A percentile compares a stretch with the other conserved stretches of the same genome.
Conservation (phyloP, 129 eudicot genomes). For the Sambucus nigra region DNA sequence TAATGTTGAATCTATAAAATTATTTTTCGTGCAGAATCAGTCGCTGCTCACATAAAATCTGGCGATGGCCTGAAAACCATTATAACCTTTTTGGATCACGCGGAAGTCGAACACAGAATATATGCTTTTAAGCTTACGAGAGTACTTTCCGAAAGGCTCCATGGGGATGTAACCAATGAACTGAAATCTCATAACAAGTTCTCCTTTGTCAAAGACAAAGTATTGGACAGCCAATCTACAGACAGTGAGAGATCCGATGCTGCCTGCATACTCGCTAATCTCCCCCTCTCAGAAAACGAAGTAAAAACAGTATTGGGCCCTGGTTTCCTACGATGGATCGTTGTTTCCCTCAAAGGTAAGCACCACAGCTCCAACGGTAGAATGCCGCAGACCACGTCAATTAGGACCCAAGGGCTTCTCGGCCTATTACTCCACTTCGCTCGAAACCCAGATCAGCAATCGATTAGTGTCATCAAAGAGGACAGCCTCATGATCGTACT, state of each 20-base stretch:
- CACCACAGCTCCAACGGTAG: constrained; percentile 15
- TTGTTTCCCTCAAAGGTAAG: constrained; percentile 23
- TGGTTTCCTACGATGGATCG: constrained; percentile 25
- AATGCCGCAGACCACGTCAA: constrained; percentile 10
- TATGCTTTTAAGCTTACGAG: constrained; percentile 26
- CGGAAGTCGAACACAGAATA: constrained; percentile 25
- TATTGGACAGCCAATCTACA: constrained; percentile 21
- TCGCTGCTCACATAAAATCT: constrained; percentile 20
- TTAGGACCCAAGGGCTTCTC: constrained; percentile 39
- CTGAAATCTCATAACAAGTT: constrained; percentile 20
- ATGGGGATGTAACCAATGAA: constrained; percentile 21
- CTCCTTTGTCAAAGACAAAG: constrained; percentile 18
- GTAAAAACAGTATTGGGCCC: constrained; percentile 20
- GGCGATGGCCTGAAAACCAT: constrained; percentile 30
- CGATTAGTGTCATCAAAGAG: constrained; percentile 16
- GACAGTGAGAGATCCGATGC: constrained; percentile 28
- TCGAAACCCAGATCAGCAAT: constrained; percentile 18
- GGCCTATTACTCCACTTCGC: constrained; percentile 33
- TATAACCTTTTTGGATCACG: constrained; percentile 22
- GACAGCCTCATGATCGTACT: constrained; percentile 21
- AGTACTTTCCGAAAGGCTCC: constrained; percentile 25
- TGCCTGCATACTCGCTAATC: constrained; percentile 38
- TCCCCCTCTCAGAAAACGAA: constrained; percentile 29
- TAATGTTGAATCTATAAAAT: neutral
- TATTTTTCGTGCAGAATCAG: constrained; percentile 19